Conservation (phyloP, 495 filamentous ascomycete genomes). For the Tricharina praecox region DNA sequence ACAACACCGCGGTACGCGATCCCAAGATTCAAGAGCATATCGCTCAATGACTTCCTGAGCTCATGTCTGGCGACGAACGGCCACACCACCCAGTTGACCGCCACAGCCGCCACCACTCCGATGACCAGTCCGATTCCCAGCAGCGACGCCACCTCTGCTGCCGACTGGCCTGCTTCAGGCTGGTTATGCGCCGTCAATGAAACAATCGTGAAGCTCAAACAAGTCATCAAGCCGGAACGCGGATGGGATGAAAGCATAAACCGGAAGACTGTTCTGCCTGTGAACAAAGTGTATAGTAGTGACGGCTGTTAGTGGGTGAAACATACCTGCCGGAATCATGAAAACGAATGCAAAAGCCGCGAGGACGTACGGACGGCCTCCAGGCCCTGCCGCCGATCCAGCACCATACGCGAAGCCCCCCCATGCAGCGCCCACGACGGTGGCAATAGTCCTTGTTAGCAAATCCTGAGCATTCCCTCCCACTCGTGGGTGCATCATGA, state of each 20-base stretch:
- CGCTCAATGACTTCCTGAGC: constrained; percentile 37
- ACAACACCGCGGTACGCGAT: constrained; percentile 39
- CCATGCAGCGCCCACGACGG: constrained; percentile 37
- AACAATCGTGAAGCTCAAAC: constrained; percentile 39
- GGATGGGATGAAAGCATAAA: constrained; percentile 40
- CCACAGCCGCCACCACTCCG: constrained; percentile 35
- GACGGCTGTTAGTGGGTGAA: no score
- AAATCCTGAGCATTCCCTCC: constrained; percentile 42
- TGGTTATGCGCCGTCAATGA: constrained; percentile 33
- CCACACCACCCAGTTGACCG: constrained; percentile 43
- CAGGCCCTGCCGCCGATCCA: constrained; percentile 29
- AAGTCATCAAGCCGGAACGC: constrained; percentile 37
- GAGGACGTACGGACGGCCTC: constrained; percentile 34
- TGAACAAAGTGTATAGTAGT: not conserved
- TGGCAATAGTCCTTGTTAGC: constrained; percentile 32
- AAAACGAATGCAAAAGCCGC: constrained; percentile 39
- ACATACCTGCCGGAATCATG: constrained; percentile 33
- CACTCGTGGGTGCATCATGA: constrained; percentile 42
- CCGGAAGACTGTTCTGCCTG: constrained; percentile 30
- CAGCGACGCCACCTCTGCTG: constrained; percentile 32
- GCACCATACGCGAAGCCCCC: constrained; percentile 36
- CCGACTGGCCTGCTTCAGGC: constrained; percentile 20
- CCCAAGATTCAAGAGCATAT: constrained; percentile 39
- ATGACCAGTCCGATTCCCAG: constrained; percentile 35
- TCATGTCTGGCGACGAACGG: constrained; percentile 44